phyloP scores from a whole-genome alignment of 768 basidiomycete genomes.

The Pleurotus citrinopileatus region DNA sequence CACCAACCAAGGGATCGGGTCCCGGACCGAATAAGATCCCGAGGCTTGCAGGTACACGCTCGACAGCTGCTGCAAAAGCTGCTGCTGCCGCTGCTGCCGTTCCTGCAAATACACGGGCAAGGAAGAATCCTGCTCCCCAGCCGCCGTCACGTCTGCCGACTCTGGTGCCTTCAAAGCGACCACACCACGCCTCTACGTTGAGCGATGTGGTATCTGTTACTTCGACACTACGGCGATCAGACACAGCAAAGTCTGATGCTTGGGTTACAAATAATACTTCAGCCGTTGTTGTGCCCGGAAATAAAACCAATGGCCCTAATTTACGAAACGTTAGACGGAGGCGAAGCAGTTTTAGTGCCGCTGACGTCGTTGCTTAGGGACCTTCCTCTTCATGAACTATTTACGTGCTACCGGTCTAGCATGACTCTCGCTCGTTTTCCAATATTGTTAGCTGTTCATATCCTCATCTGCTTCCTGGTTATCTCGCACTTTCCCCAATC shows the following conservation, averaged over 20 bases:
- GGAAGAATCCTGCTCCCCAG: conserved; percentile 41
- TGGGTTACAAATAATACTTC: conserved; percentile 78
- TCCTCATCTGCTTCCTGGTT: conserved; percentile 16
- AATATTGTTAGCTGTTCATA: conserved; percentile 8
- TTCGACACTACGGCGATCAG: conserved; percentile 36
- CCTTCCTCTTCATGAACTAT: neutral
- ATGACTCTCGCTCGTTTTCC: neutral
- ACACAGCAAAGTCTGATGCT: conserved; percentile 43
- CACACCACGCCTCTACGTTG: conserved; percentile 43
- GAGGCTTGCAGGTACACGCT: conserved; percentile 53
- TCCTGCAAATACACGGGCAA: conserved; percentile 30
- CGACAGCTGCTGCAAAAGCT: conserved; percentile 45
- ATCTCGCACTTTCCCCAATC: conserved; percentile 27
- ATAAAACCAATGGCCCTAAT: conserved; percentile 72
- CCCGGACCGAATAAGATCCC: conserved; percentile 69
- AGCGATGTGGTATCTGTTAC: conserved; percentile 44
- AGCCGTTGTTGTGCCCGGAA: conserved; percentile 68
- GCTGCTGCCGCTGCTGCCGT: conserved; percentile 36
- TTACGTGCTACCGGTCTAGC: conserved; percentile 1
- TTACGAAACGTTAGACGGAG: conserved; percentile 71
- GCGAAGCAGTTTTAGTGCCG: conserved; percentile 85
- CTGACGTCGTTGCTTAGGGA: conserved; percentile 73
- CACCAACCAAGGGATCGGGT: conserved; percentile 40
- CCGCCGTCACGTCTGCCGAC: conserved; percentile 79
- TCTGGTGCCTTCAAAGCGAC: conserved; percentile 54